Evolutionary conservation across 192 early-diverging fungal genomes (phyloP).

Genomic region (Podila clonocystis): DNA sequence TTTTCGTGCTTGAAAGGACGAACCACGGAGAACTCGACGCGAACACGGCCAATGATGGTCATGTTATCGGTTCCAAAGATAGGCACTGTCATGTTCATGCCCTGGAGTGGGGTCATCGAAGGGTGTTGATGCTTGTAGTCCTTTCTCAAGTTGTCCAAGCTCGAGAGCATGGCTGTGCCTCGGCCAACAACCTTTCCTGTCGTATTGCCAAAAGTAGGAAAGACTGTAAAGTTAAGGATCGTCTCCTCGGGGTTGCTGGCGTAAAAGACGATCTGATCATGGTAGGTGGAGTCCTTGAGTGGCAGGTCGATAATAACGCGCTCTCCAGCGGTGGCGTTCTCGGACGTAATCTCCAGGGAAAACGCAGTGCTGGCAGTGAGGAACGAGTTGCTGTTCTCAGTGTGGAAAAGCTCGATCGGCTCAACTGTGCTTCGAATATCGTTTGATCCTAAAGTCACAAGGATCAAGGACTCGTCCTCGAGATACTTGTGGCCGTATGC

Average conservation of each 20-base stretch:
- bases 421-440: constrained; percentile 58
- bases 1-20: constrained; percentile 69
- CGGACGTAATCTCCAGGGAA: constrained; percentile 68
- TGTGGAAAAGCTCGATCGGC: constrained; percentile 58
- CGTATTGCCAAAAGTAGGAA: constrained; percentile 62
- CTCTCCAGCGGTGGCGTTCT: constrained; percentile 66
- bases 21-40: constrained; percentile 70
- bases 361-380: constrained; percentile 43
- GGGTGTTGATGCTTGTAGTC: constrained; percentile 58
- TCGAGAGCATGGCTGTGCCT: constrained; percentile 64
- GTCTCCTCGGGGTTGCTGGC: constrained; percentile 58
- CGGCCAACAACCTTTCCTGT: constrained; percentile 61
- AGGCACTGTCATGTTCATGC: constrained; percentile 67
- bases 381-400: constrained; percentile 26
- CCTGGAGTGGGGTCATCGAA: constrained; percentile 53
- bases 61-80: constrained; percentile 59
- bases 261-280: constrained; percentile 69
- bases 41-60: constrained; percentile 64
- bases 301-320: constrained; percentile 66
- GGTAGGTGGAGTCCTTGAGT: constrained; percentile 54
- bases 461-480: constrained; percentile 66
- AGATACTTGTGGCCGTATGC: constrained; percentile 72
- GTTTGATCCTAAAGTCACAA: constrained; percentile 71
- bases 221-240: constrained; percentile 64
- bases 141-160: constrained; percentile 45